Conservation (phyloP, 2,329 filamentous ascomycete species). For the Davidsoniella virescens region DNA sequence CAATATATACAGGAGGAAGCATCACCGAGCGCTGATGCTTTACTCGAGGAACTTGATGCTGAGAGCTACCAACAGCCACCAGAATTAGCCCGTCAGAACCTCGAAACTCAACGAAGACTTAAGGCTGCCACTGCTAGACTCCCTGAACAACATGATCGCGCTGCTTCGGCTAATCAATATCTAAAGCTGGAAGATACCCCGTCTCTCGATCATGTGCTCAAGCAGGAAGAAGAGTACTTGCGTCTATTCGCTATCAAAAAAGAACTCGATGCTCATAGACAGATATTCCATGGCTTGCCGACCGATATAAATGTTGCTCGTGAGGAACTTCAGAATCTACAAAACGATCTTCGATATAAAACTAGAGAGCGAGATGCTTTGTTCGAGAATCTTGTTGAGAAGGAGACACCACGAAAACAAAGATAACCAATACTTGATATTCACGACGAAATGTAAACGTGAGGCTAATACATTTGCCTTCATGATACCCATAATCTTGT, state of each 20-base stretch:
- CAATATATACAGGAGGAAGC: slow-evolving; percentile 37
- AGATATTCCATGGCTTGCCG: slow-evolving; percentile 54
- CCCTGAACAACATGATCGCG: slow-evolving; percentile 37
- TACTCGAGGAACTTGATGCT: slow-evolving; percentile 28
- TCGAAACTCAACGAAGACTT: slow-evolving; percentile 54
- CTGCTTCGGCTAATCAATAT: background rate
- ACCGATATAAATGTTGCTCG: slow-evolving; percentile 53
- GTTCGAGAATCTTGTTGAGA: slow-evolving; percentile 57
- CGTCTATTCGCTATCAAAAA: slow-evolving; percentile 42
- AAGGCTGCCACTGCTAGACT: slow-evolving; percentile 51
- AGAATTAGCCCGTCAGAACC: slow-evolving; percentile 51
- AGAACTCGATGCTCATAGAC: slow-evolving; percentile 44
- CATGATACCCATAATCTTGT: too few species aligned
- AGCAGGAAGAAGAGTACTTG: slow-evolving; percentile 7
- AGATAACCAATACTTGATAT: too few species aligned
- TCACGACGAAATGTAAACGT: too few species aligned
- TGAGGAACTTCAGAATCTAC: slow-evolving; percentile 50
- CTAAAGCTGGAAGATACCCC: background rate
- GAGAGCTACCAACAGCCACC: slow-evolving; percentile 36
- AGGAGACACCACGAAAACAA: slow-evolving; percentile 22
- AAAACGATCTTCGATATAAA: slow-evolving; percentile 44
- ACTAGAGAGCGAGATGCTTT: slow-evolving; percentile 50
- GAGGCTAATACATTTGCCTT: too few species aligned
- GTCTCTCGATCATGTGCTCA: slow-evolving; percentile 2
- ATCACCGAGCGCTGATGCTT: slow-evolving; percentile 19